Percentiles rank a stretch among this genome's conserved stretches.
Conservation (phyloP, 345 rosid genomes). For the Jatropha curcas region DNA sequence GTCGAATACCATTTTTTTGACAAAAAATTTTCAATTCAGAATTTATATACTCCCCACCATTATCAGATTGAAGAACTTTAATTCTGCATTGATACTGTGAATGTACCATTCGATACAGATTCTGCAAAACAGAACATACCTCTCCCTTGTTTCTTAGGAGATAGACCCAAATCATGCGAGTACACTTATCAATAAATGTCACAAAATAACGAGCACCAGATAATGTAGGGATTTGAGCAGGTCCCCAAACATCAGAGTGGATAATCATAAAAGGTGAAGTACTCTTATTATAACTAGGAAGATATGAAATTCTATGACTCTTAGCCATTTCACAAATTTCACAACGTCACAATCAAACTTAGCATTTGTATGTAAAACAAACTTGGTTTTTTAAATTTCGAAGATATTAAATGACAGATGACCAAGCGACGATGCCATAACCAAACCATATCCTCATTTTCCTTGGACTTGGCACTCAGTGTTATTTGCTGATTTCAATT, state of each 20-base stretch:
- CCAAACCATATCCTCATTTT: background rate
- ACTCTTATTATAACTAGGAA: background rate
- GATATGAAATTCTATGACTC: background rate
- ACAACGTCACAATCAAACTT: conserved; percentile 5
- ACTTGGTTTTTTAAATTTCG: background rate
- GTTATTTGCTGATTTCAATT: background rate
- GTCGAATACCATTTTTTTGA: background rate
- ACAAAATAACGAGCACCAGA: conserved; percentile 9
- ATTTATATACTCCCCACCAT: background rate
- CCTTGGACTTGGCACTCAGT: too few relatives aligned
- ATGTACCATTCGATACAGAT: background rate
- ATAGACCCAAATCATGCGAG: conserved; percentile 7
- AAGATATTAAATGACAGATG: background rate
- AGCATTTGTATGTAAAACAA: background rate
- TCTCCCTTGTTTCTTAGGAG: background rate
- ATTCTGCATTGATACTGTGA: background rate
- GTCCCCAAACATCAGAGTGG: conserved; percentile 15
- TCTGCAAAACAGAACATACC: background rate
- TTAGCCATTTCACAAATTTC: conserved; percentile 11
- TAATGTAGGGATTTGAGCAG: background rate
- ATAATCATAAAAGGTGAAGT: background rate
- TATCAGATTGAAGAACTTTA: background rate
- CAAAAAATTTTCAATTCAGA: background rate
- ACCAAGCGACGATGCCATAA: background rate
- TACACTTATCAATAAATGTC: conserved; percentile 16